Conservation (phyloP, 352 stramenopile species). For the Phytopythium helicoides region DNA sequence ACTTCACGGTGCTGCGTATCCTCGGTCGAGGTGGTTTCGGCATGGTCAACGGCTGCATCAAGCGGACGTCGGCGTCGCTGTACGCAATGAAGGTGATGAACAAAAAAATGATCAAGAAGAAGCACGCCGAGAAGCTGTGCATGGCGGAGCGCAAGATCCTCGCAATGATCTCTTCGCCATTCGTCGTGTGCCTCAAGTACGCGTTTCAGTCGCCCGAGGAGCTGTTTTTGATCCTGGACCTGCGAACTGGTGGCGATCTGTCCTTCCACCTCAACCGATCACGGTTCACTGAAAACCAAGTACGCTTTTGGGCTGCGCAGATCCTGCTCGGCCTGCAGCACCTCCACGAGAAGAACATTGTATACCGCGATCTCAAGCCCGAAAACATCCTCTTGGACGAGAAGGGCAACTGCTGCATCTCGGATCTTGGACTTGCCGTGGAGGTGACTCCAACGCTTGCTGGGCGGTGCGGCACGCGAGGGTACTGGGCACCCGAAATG, state of each 20-base stretch:
- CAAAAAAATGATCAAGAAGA: constrained; percentile 90
- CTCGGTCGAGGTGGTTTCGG: constrained; percentile 96
- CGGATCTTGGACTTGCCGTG: constrained; percentile 95
- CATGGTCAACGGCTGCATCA: constrained; percentile 97
- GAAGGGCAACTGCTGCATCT: constrained; percentile 94
- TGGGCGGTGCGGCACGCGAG: constrained; percentile 68
- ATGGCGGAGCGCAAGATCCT: constrained; percentile 78
- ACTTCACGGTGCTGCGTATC: constrained; percentile 96
- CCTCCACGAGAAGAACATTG: constrained; percentile 89
- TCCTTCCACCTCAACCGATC: constrained; percentile 79
- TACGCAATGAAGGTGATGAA: constrained; percentile 90
- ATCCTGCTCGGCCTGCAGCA: constrained; percentile 77
- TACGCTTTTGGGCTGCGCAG: constrained; percentile 83
- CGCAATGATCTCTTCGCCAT: constrained; percentile 78
- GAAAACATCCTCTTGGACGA: constrained; percentile 93
- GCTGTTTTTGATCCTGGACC: constrained; percentile 96
- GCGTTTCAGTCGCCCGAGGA: constrained; percentile 95
- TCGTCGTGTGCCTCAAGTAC: constrained; percentile 96
- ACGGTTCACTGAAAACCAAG: constrained; percentile 64
- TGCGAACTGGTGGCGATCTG: constrained; percentile 96
- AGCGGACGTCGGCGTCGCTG: constrained; percentile 82
- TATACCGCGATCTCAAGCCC: constrained; percentile 88
- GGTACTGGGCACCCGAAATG: constrained; percentile 98
- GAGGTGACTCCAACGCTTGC: constrained; percentile 89
- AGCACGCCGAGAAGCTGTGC: constrained; percentile 85